Conservation (phyloP, 148 eudicot species). For the Talinum fruticosum region DNA sequence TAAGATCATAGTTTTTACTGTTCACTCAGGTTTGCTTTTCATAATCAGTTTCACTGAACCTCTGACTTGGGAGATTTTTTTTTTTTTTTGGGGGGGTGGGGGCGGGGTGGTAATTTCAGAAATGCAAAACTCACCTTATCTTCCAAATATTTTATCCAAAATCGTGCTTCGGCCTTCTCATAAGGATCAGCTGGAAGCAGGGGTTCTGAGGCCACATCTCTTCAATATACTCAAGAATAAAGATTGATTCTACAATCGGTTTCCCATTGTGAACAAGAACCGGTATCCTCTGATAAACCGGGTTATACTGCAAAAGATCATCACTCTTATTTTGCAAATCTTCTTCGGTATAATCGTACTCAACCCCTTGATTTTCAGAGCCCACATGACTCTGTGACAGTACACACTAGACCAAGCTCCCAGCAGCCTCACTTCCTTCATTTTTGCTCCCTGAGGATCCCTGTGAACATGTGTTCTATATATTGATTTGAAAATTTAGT, state of each 20-base stretch:
- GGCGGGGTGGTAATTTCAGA: neutral
- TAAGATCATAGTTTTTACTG: neutral
- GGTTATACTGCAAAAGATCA: constrained; percentile 29
- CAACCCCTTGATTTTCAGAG: constrained; percentile 27
- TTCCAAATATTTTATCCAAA: constrained; percentile 27
- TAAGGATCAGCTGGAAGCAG: constrained; percentile 24
- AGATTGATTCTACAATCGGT: constrained; percentile 16
- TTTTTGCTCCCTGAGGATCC: neutral
- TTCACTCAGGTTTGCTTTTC: neutral
- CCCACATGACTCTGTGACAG: constrained; percentile 37
- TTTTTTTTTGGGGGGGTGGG: too few species aligned
- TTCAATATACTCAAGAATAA: constrained; percentile 28
- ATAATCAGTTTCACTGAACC: neutral
- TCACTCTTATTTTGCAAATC: constrained; percentile 27
- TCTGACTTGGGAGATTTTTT: neutral
- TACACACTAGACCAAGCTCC: constrained; percentile 26
- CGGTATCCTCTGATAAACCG: constrained; percentile 23
- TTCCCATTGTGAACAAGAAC: constrained; percentile 27
- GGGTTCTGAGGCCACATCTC: constrained; percentile 31
- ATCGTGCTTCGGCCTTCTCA: constrained; percentile 18
- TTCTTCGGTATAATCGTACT: constrained; percentile 20
- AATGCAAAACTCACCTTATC: constrained; percentile 19
- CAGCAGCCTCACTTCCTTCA: constrained; percentile 28
- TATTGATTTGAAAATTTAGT: neutral
- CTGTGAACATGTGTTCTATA: neutral